Conservation (phyloP, 2,329 filamentous ascomycete genomes). For the Alternaria sp. region DNA sequence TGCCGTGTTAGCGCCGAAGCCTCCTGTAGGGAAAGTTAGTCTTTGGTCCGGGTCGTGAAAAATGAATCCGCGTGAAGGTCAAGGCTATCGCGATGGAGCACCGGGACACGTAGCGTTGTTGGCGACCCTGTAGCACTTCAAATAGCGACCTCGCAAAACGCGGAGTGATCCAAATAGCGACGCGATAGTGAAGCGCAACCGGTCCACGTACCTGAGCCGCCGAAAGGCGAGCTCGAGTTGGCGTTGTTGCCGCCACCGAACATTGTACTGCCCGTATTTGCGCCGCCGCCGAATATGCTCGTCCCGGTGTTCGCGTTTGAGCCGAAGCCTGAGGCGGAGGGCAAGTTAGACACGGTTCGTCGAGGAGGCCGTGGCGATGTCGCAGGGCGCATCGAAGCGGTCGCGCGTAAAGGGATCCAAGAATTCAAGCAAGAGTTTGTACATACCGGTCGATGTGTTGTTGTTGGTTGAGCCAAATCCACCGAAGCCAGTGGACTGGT, state of each 20-base stretch:
- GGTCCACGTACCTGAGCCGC: conserved; percentile 48
- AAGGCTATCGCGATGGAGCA: not conserved
- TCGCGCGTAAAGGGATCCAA: conserved; percentile 25
- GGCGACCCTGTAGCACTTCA: not conserved
- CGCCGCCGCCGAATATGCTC: conserved; percentile 42
- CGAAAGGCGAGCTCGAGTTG: conserved; percentile 41
- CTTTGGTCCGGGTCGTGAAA: not conserved
- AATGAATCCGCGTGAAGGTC: conserved; percentile 1
- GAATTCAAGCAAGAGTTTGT: conserved; percentile 25
- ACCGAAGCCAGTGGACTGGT: conserved; percentile 43
- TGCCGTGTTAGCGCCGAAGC: conserved; percentile 40
- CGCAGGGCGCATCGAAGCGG: conserved; percentile 38
- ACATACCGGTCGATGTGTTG: conserved; percentile 60
- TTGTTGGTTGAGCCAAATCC: conserved; percentile 51
- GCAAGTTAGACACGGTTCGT: conserved; percentile 48
- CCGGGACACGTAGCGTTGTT: not conserved
- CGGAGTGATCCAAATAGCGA: conserved; percentile 18
- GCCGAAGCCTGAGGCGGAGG: conserved; percentile 51
- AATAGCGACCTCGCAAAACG: not conserved
- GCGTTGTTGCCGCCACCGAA: conserved; percentile 40
- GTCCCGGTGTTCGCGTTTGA: conserved; percentile 42
- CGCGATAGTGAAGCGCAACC: conserved; percentile 43
- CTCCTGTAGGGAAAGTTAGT: conserved; percentile 40
- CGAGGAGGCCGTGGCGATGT: conserved; percentile 35
- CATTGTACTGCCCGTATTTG: conserved; percentile 38